These are phyloP conservation scores for Bolboschoenus planiculmis DNA, from an alignment of 176 grass and related monocot species.

Conservation along the genomic window DNA sequence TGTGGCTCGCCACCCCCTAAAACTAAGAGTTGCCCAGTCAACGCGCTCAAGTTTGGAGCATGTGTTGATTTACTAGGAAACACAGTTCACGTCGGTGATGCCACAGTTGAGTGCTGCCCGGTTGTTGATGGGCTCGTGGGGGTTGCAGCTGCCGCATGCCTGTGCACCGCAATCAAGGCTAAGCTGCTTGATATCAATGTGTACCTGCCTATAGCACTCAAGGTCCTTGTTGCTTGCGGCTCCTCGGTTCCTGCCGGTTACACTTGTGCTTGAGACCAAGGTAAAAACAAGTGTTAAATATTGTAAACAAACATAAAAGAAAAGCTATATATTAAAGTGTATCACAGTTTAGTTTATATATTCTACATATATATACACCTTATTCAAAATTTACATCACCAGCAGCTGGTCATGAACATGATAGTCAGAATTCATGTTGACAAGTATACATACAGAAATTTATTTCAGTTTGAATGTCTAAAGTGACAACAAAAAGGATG, in stretches of 20 bases:
- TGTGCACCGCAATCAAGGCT: conserved; percentile 81
- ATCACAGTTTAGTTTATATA: too few species aligned
- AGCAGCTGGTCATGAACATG: too few species aligned
- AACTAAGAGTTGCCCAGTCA: conserved; percentile 34
- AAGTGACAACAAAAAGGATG: too few species aligned
- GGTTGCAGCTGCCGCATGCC: conserved; percentile 71
- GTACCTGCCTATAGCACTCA: conserved; percentile 58
- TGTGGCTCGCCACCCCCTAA: conserved; percentile 4
- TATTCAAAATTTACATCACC: too few species aligned
- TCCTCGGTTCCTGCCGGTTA: conserved; percentile 59
- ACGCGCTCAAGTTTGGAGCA: conserved; percentile 66
- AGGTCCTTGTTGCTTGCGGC: conserved; percentile 66
- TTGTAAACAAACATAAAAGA: too few species aligned
- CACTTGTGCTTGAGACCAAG: conserved; percentile 34
- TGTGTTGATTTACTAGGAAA: conserved; percentile 65
- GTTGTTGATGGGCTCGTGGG: conserved; percentile 46
- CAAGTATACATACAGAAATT: too few species aligned
- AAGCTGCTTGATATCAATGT: conserved; percentile 38
- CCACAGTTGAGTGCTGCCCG: conserved; percentile 57
- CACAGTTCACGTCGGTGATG: conserved; percentile 30
- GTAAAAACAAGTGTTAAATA: background rate
- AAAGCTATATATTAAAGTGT: too few species aligned
- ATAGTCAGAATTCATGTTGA: too few species aligned
- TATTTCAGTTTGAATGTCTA: too few species aligned
- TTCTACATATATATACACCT: too few species aligned